Evolutionary conservation across 441 rosid species (phyloP).

Genomic region (Aquilaria agallochum): DNA sequence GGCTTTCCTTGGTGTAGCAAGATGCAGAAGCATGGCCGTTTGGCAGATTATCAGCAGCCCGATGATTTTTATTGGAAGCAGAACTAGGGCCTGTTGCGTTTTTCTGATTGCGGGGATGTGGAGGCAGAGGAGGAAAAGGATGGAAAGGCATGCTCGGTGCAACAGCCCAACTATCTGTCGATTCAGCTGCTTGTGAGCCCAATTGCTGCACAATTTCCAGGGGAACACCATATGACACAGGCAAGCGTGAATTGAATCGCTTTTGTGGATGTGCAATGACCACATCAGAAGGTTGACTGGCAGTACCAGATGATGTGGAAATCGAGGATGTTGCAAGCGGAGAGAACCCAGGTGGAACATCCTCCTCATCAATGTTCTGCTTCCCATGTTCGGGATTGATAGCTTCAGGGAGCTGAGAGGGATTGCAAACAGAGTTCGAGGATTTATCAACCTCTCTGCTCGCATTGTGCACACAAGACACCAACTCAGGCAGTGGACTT

Average conservation of each 20-base stretch:
- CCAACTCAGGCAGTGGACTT: constrained; percentile 11
- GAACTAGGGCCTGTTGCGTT: constrained; percentile 21
- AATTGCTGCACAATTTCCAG: constrained; percentile 53
- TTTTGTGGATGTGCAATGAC: constrained; percentile 49
- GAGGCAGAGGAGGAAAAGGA: constrained; percentile 95
- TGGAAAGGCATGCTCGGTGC: constrained; percentile 90
- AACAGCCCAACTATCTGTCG: constrained; percentile 47
- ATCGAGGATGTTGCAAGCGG: constrained; percentile 23
- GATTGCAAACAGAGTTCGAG: constrained; percentile 17
- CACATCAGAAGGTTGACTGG: constrained; percentile 21
- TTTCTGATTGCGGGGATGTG: constrained; percentile 40
- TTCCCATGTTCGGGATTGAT: constrained; percentile 20
- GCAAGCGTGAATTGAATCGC: constrained; percentile 58
- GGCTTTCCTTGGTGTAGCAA: constrained; percentile 23
- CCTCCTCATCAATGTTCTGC: constrained; percentile 44
- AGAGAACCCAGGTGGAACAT: constrained; percentile 86
- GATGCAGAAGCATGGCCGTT: constrained; percentile 23
- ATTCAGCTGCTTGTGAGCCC: constrained; percentile 48
- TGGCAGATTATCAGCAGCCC: constrained; percentile 15
- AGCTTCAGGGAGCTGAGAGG: constrained; percentile 22
- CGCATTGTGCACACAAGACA: constrained; percentile 18
- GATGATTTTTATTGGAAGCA: constrained; percentile 15
- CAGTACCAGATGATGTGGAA: constrained; percentile 31
- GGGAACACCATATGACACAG: constrained; percentile 89
- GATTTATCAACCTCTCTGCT: constrained; percentile 21